A percentile compares a stretch with the other conserved stretches of the same genome.
Conservation (phyloP, 2,329 filamentous ascomycete species). For the Fusarium sarcochroum region DNA sequence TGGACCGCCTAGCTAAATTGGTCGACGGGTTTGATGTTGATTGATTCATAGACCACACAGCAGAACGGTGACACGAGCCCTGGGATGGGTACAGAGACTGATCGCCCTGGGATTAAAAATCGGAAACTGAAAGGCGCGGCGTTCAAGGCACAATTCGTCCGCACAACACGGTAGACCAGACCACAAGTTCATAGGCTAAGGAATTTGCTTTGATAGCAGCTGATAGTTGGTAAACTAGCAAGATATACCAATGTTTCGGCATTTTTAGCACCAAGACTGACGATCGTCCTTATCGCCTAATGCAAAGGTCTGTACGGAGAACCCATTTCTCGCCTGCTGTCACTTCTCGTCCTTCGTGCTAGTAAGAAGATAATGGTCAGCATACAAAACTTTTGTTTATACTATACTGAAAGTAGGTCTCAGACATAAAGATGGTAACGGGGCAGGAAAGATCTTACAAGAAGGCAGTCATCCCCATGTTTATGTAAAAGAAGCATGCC, state of each 20-base stretch:
- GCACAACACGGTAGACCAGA: not conserved
- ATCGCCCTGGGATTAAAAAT: conserved; percentile 5
- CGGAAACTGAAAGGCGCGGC: not conserved
- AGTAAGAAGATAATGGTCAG: conserved; percentile 23
- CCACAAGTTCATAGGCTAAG: not conserved
- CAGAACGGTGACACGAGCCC: not conserved
- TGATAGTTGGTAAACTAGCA: not conserved
- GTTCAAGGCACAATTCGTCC: not conserved
- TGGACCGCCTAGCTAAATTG: conserved; percentile 42
- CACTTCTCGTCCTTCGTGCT: conserved; percentile 89
- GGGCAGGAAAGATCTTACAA: conserved; percentile 63
- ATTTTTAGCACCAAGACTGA: conserved; percentile 9
- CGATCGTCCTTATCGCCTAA: conserved; percentile 61
- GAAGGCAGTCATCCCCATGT: conserved; percentile 88
- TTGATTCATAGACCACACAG: conserved; percentile 1
- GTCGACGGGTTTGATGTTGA: conserved; percentile 12
- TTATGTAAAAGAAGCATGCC: conserved; percentile 89
- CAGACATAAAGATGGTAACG: not conserved
- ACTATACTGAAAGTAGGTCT: not conserved
- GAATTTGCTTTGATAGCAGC: not conserved
- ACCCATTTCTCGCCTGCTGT: conserved; percentile 90
- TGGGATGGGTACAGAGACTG: not conserved
- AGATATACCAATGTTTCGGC: conserved; percentile 1
- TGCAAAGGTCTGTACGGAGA: conserved; percentile 84
- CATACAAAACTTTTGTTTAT: not conserved